A percentile compares a stretch with the other conserved stretches of the same genome.
phyloP scores from a whole-genome alignment of 1,139 yeast genomes.

The Nakaseomyces sp. region DNA sequence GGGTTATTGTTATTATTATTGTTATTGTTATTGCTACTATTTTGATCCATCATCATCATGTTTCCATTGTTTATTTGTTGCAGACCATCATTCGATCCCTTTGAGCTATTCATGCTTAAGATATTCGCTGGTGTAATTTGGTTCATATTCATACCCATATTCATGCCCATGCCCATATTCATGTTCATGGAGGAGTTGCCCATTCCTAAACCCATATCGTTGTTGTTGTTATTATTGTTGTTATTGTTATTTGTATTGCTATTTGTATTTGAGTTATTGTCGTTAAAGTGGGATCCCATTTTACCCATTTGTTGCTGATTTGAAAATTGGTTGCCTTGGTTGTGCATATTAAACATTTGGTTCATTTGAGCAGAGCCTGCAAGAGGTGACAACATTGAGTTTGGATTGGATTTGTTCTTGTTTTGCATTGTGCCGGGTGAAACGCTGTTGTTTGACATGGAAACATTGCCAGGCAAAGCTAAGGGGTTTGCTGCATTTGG shows the following conservation, averaged over 20 bases:
- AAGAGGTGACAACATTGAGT: not conserved
- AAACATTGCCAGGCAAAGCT: not conserved
- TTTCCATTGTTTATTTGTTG: conserved; percentile 9
- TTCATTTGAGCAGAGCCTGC: conserved; percentile 1
- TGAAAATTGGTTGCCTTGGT: not conserved
- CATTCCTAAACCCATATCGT: not conserved
- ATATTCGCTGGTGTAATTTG: conserved; percentile 29
- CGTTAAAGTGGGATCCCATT: not conserved
- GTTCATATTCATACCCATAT: conserved; percentile 13
- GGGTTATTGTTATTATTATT: conserved; percentile 1
- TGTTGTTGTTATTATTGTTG: not conserved
- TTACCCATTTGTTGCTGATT: not conserved
- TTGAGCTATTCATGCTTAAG: conserved; percentile 22
- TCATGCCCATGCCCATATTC: conserved; percentile 6
- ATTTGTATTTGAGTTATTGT: not conserved
- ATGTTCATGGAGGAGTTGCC: not conserved
- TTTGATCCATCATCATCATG: conserved; percentile 15
- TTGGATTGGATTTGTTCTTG: not conserved
- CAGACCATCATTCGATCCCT: conserved; percentile 9
- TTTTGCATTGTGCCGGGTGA: not conserved
- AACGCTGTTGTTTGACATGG: not conserved
- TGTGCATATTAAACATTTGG: not conserved
- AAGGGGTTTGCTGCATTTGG: not conserved
- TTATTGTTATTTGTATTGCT: too few species aligned
- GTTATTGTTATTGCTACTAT: conserved; percentile 7